Base-by-base conservation (phyloP, 2,329 filamentous ascomycete species). In the Fusarium zealandicum region DNA sequence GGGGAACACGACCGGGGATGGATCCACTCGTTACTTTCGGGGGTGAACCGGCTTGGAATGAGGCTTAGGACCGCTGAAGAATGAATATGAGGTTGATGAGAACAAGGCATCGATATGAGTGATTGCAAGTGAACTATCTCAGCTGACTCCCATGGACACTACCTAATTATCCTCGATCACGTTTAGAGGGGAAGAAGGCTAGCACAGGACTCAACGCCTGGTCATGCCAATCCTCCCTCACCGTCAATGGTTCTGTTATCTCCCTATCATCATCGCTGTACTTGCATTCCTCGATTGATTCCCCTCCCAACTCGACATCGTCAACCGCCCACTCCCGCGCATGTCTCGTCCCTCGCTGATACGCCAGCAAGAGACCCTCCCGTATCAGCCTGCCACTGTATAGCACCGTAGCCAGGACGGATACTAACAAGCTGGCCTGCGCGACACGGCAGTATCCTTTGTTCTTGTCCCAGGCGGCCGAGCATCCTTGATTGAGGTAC, bases 161-260 rank as follows among this genome's bases (percentile, higher is more conserved):
- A 7, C 28, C 28, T 11, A n/a, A 7, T 31, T 31, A 40, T 36
- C 30, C 31, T 27, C 33, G 38, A 30, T 39, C 25, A 9, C 42
- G 20, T 8, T 36, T 38, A 1, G 57, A 61, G 3, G 69, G 68
- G 17, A 72, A 72, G 45, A 73, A 73, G 10, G 71, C 71, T 25
- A 73, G 37, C 17, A 73, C 70, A 1, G 71, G 71, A 39, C 70
- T 73, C 2, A 71, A 33, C 4, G 61, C 65, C 27, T 59, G 30
- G 6, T 42, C 49, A 5, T 60, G 51, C 18, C 42, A 51, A 6
- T 49, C 40, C 1, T 41, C 30, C 2, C 17, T 38, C 6, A 35
- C 36, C 6, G 13, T 36, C 10, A 54, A 30, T 7, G 25, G 37
- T 9, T 2, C 25, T 3, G 9, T 18, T 11, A 27, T 30, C 6